Evolutionary conservation across 257 asterid genomes (phyloP).

Genomic region (Parsonsia alboflavescens): DNA sequence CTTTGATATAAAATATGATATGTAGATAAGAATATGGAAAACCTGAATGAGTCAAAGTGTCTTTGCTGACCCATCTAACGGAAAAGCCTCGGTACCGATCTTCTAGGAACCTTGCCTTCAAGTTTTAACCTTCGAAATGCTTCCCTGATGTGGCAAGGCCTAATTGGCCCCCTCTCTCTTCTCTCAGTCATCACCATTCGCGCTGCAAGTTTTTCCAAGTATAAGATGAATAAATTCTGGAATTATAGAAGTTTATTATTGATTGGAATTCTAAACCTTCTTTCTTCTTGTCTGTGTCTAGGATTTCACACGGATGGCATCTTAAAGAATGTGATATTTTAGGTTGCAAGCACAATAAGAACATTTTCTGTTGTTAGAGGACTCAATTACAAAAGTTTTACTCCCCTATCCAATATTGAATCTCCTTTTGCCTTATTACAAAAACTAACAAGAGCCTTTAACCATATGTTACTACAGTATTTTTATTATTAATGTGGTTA

Average conservation of each 20-base stretch:
- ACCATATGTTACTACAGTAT: too few relatives aligned
- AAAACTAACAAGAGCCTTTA: too few relatives aligned
- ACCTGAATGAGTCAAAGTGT: conserved; percentile 1
- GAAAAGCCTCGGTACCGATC: conserved; percentile 85
- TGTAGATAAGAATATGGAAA: neutral
- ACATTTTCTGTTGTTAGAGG: neutral
- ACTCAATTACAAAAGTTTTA: too few relatives aligned
- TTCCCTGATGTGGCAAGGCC: conserved; percentile 97
- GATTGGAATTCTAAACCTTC: neutral
- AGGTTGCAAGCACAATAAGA: neutral
- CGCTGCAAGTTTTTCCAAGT: conserved; percentile 44
- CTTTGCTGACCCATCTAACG: conserved; percentile 33
- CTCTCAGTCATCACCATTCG: conserved; percentile 81
- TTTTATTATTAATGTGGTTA: too few relatives aligned
- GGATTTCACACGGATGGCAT: too few relatives aligned
- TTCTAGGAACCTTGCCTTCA: conserved; percentile 80
- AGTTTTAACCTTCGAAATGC: conserved; percentile 84
- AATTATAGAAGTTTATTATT: neutral
- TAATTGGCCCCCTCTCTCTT: conserved; percentile 74
- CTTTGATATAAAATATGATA: neutral
- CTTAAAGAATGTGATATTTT: neutral
- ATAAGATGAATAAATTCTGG: neutral
- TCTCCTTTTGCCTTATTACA: too few relatives aligned
- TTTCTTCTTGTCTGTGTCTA: neutral
- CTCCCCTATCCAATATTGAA: too few relatives aligned